Conservation (phyloP, 805 yeast genomes). For the Saturnispora halmiae region DNA sequence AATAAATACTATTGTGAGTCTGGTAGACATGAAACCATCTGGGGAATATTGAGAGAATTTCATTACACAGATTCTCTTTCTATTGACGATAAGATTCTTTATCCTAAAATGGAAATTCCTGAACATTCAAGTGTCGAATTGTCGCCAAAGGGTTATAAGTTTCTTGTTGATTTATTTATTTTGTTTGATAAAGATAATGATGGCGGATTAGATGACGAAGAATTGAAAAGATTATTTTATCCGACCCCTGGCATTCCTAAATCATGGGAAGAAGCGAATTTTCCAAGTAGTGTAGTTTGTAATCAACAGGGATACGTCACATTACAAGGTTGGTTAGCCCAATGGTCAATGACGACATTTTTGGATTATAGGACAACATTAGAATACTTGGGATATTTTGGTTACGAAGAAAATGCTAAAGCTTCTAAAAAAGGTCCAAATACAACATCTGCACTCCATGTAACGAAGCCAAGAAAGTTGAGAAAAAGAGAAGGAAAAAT, state of each 20-base stretch:
- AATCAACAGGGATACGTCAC: slow-evolving; percentile 87
- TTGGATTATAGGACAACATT: slow-evolving; percentile 76
- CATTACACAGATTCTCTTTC: slow-evolving; percentile 90
- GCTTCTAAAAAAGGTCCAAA: slow-evolving; percentile 16
- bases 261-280: slow-evolving; percentile 75
- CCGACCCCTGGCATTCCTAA: slow-evolving; percentile 93
- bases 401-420: slow-evolving; percentile 48
- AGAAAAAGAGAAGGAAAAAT: slow-evolving; percentile 55
- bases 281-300: slow-evolving; percentile 82
- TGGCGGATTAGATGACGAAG: slow-evolving; percentile 80
- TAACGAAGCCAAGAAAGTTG: slow-evolving; percentile 71
- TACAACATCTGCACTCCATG: slow-evolving; percentile 48
- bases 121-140: slow-evolving; percentile 75
- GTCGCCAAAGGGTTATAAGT: slow-evolving; percentile 86
- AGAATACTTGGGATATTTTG: slow-evolving; percentile 83
- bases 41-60: slow-evolving; percentile 88
- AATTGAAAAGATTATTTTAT: slow-evolving; percentile 57
- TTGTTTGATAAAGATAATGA: slow-evolving; percentile 92
- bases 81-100: slow-evolving; percentile 66
- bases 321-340: slow-evolving; percentile 97
- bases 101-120: slow-evolving; percentile 71
- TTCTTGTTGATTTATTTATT: slow-evolving; percentile 81
- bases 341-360: slow-evolving; percentile 95
- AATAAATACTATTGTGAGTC: slow-evolving; percentile 79
- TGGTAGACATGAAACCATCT: slow-evolving; percentile 93